Evolutionary conservation across 768 basidiomycete species (phyloP), one percentile per base, ranked within the genome.

Genomic region (Tylopilus subfusipes): DNA sequence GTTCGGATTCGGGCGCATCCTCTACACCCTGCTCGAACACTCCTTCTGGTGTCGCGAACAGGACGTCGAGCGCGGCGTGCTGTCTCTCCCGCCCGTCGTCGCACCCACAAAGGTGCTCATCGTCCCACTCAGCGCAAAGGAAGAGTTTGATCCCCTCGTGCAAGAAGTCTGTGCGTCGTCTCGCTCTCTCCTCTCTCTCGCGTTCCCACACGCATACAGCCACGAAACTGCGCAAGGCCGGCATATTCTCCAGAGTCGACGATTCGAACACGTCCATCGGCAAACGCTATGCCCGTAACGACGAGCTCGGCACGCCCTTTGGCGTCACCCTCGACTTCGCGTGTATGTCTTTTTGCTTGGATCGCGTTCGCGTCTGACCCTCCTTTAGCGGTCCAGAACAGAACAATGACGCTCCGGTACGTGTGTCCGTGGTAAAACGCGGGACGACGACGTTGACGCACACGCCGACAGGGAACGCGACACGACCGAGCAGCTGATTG

Each of bases 51-150:
- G 83, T 55, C 84, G 97, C 68, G 94, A 93, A 66, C 83, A 90
- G 64, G 96, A 98, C 70, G 76, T 90, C 25, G 90, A 93, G 58
- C 89, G 96, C 63, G 89, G 33, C 8, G 91, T 98, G 24, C 82
- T 98, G 27, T 97, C 95, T 13, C 79, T 98, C 16, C 94, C 95
- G 14, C 75, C 93, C 6, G 67, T 90, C 50, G 88, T 98, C 18
- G 96, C 96, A 4, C 97, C 96, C 13, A 96, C 95, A 60, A 98
- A 98, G 73, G 91, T 93, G 59, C 83, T 98, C 64, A 96, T 99
- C 71, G 93, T 98, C 39, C 94, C 97, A 14, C 77, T 98, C 68
- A 94, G 90, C 63, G 82, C 87, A 58, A 88, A 87, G 68, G 80
- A 88, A 21, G 88, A 90, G 60, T 92, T 98, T 63, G 80, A 82